These are phyloP conservation scores for Hamigera avellanea DNA, from an alignment of 495 filamentous ascomycete species.

Conservation along the genomic window DNA sequence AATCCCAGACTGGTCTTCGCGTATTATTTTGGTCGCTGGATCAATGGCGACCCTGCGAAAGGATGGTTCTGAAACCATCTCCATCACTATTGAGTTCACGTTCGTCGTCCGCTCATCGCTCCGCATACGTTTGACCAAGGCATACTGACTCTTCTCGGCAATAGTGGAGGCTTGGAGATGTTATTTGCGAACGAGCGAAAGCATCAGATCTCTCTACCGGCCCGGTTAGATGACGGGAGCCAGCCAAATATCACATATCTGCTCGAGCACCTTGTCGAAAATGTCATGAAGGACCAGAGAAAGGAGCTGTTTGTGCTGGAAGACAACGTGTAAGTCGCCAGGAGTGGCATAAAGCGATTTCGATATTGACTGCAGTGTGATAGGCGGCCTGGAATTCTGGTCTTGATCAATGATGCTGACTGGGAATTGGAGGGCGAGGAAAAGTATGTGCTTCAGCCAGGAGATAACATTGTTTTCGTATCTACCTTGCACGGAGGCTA, in stretches of 20 bases:
- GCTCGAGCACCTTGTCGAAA: constrained; percentile 66
- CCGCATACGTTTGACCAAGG: not conserved
- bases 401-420: constrained; percentile 93
- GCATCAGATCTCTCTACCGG: constrained; percentile 57
- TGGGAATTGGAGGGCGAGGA: constrained; percentile 98
- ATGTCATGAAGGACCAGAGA: constrained; percentile 75
- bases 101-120: constrained; percentile 20
- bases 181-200: constrained; percentile 75
- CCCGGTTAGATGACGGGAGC: constrained; percentile 41
- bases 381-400: constrained; percentile 95
- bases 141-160: constrained; percentile 8
- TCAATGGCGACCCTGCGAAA: not conserved
- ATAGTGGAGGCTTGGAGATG: constrained; percentile 88
- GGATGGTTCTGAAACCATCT: constrained; percentile 15
- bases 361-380: constrained; percentile 8
- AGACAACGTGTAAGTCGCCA: constrained; percentile 61
- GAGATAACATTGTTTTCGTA: constrained; percentile 90
- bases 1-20: no score
- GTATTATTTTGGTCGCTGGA: not conserved
- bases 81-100: constrained; percentile 67
- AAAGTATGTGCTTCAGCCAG: constrained; percentile 64
- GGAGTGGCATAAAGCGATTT: not conserved
- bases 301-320: constrained; percentile 86
- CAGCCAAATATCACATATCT: constrained; percentile 64
- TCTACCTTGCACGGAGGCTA: constrained; percentile 94